phyloP scores from a whole-genome alignment of 2,329 filamentous ascomycete species.

The Botrytis fabae region DNA sequence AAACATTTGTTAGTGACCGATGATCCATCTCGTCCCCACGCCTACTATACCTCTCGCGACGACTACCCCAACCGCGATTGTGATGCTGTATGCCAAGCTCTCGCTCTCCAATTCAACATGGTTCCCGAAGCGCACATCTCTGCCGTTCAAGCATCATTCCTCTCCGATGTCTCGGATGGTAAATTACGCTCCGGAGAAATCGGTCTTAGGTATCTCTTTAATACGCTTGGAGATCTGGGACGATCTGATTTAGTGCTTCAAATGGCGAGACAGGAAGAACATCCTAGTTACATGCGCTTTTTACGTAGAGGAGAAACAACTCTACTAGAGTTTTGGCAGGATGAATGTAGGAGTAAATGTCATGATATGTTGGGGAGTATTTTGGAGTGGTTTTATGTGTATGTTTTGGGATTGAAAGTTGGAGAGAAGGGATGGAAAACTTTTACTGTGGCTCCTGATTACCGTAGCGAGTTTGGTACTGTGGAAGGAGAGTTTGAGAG shows the following conservation, averaged over 20 bases:
- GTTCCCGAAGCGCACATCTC: background rate
- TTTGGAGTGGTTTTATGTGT: slow-evolving; percentile 50
- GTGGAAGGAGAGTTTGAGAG: background rate
- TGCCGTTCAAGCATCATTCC: background rate
- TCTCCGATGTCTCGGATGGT: background rate
- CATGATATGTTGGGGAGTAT: slow-evolving; percentile 52
- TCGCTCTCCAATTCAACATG: background rate
- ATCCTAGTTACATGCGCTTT: slow-evolving; percentile 10
- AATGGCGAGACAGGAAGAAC: background rate
- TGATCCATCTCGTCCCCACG: background rate
- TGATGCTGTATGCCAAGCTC: background rate
- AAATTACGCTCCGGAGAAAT: background rate
- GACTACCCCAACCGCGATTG: background rate
- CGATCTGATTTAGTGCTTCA: background rate
- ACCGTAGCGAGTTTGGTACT: background rate
- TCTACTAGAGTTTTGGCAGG: slow-evolving; percentile 48
- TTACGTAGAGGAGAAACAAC: slow-evolving; percentile 46
- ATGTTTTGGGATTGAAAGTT: background rate
- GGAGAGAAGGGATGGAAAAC: background rate
- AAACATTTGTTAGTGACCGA: background rate
- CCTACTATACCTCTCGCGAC: background rate
- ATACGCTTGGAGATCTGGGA: background rate
- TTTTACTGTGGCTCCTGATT: background rate
- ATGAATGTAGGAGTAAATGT: slow-evolving; percentile 47
- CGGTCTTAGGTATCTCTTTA: background rate